Conservation (phyloP, 345 rosid species). For the Gossypium longicalyx region DNA sequence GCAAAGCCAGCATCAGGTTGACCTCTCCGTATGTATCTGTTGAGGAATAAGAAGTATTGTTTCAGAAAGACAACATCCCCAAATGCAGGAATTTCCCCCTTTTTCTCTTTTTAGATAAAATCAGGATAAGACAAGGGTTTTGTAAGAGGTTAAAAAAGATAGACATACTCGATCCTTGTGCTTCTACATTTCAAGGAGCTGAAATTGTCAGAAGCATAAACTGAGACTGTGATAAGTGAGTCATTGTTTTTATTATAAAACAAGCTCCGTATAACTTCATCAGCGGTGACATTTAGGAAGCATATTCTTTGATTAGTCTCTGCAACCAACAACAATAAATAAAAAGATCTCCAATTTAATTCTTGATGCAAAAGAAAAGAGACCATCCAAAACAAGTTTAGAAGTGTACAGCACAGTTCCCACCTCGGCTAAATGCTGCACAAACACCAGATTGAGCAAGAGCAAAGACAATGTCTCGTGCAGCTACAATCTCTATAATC, state of each 20-base stretch:
- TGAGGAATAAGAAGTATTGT: neutral
- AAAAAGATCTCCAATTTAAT: neutral
- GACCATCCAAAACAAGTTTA: neutral
- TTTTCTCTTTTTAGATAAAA: neutral
- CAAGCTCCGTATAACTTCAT: slow-evolving; percentile 63
- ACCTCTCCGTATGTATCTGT: slow-evolving; percentile 64
- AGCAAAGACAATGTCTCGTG: slow-evolving; percentile 88
- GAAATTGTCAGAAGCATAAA: slow-evolving; percentile 58
- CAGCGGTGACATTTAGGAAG: slow-evolving; percentile 55
- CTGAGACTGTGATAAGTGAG: slow-evolving; percentile 65
- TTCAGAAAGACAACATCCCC: neutral
- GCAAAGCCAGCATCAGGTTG: slow-evolving; percentile 77
- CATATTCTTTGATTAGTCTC: slow-evolving; percentile 65
- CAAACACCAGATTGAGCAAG: slow-evolving; percentile 96
- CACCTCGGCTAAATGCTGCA: slow-evolving; percentile 92
- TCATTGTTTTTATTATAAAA: slow-evolving; percentile 68
- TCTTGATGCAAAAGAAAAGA: neutral
- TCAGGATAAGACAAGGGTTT: neutral
- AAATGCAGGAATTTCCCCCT: neutral
- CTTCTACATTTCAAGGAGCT: slow-evolving; percentile 67
- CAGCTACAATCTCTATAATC: slow-evolving; percentile 93
- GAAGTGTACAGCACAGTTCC: neutral
- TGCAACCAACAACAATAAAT: slow-evolving; percentile 23
- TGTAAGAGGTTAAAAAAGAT: neutral
- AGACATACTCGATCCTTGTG: slow-evolving; percentile 55